Conservation (phyloP, 2,329 filamentous ascomycete genomes). For the Onygenales sp. region DNA sequence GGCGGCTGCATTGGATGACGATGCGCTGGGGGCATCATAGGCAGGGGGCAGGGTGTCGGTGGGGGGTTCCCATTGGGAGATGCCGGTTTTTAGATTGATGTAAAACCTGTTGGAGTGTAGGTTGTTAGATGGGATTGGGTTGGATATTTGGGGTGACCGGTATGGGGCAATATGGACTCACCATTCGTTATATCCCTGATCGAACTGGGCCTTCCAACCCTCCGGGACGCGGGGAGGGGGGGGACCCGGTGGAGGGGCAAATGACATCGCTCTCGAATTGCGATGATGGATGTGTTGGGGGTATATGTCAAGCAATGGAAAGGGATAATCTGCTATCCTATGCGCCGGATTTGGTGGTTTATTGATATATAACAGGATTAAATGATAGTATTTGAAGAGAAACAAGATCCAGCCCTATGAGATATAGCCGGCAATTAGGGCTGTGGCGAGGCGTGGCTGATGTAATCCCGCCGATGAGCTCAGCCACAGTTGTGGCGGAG, state of each 20-base stretch:
- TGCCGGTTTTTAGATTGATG: conserved; percentile 78
- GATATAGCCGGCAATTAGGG: no score
- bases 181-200: conserved; percentile 83
- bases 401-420: no score
- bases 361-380: no score
- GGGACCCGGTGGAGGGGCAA: conserved; percentile 37
- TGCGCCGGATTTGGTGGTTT: no score
- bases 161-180: conserved; percentile 22
- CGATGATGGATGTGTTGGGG: no score
- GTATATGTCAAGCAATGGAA: no score
- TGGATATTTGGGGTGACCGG: not conserved
- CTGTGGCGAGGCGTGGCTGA: conserved; percentile 2
- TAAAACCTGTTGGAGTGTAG: conserved; percentile 58
- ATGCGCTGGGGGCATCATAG: conserved; percentile 47
- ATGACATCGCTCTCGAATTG: conserved; percentile 21
- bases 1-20: conserved; percentile 23
- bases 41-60: conserved; percentile 35
- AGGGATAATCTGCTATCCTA: no score
- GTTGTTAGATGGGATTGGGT: not conserved
- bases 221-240: conserved; percentile 57
- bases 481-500: conserved; percentile 1
- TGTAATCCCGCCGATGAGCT: conserved; percentile 9
- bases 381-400: no score
- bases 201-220: conserved; percentile 80
- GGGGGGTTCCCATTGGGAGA: conserved; percentile 73